These are phyloP conservation scores for Mallotus nudiflorus DNA, from an alignment of 345 rosid species.

Conservation along the genomic window DNA sequence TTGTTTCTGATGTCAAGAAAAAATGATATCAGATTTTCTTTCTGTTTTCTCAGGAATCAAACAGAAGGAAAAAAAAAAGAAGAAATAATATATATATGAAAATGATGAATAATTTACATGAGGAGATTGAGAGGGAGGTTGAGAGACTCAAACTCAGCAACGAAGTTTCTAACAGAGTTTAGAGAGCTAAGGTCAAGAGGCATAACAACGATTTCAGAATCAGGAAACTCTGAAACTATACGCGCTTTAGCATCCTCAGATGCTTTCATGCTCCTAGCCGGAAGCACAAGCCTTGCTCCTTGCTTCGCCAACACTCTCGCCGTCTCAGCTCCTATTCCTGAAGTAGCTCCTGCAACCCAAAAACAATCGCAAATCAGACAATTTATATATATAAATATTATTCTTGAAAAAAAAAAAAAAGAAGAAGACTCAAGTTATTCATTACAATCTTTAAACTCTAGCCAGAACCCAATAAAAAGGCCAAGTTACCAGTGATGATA, in stretches of 20 bases:
- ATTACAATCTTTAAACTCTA: too few relatives aligned
- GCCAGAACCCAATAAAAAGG: slow-evolving; percentile 5
- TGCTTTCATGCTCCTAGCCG: slow-evolving; percentile 75
- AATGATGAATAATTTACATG: slow-evolving; percentile 47
- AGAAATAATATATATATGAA: not conserved
- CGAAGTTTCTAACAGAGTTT: slow-evolving; percentile 65
- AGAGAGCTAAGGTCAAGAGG: slow-evolving; percentile 92
- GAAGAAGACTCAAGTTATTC: too few relatives aligned
- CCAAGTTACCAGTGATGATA: slow-evolving; percentile 94
- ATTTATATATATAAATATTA: too few relatives aligned
- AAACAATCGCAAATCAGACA: not conserved
- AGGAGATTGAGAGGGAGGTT: slow-evolving; percentile 82
- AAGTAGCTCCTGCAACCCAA: slow-evolving; percentile 68
- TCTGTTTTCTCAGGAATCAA: slow-evolving; percentile 28
- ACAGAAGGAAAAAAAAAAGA: too few relatives aligned
- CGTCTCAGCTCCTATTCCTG: slow-evolving; percentile 97
- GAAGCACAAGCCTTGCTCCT: slow-evolving; percentile 79
- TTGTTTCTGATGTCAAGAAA: slow-evolving; percentile 63
- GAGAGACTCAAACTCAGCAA: slow-evolving; percentile 63
- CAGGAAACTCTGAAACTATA: slow-evolving; percentile 68
- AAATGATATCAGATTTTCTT: not conserved
- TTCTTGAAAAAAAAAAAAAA: too few relatives aligned
- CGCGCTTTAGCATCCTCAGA: slow-evolving; percentile 83
- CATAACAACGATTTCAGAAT: slow-evolving; percentile 66
- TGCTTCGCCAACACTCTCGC: slow-evolving; percentile 80